Base-by-base conservation (phyloP, 1,139 yeast species). In the Sugiyamaella xylanicola region DNA sequence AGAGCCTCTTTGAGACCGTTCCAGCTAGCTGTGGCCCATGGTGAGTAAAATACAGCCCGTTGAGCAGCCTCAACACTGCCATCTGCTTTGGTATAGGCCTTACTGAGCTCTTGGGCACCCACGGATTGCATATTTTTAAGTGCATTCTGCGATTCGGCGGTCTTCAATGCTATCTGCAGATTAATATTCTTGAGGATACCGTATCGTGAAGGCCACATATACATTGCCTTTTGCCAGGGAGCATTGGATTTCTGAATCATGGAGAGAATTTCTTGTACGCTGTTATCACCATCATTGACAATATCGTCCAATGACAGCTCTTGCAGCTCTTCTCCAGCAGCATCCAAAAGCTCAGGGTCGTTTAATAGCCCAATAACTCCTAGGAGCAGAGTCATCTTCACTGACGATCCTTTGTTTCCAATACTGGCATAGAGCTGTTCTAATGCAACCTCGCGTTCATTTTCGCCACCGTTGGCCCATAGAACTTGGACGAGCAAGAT, bases 291-390 rank as follows among this genome's bases (percentile, higher is more conserved):
- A 61, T 87, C 95, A 1, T 70, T 68, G 8, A 78, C 73, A 37
- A 84, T 65, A 29, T 78, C 81, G 0, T 68, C 66, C 41, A 86
- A 67, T 1, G 84, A 70, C 44, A 89, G 69, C 0, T 76, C 72
- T 21, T 74, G 76, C 46, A 92, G 73, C 67, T 90, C 96, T 22
- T 85, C 87, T 54, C 79, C 79, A 17, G 89, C 80, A 0, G 95
- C 85, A 1, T 77, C 81, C 46, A 81, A 72, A 61, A 87, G 78
- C 27, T 86, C 90, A 0, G 74, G 76, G 61, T 83, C 74, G 49
- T 80, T 74, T 52, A 88, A 91, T 4, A 92, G 69, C 0, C 95
- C 84, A 44, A 92, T 84, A 0, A 95, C 93, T 4, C 96, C 97
- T 47, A 92, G 75, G 0, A 91, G 81, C 53, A 91, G 70, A 0